Base-by-base conservation (phyloP, 2,329 filamentous ascomycete species). In the Akanthomyces uredinophilus region DNA sequence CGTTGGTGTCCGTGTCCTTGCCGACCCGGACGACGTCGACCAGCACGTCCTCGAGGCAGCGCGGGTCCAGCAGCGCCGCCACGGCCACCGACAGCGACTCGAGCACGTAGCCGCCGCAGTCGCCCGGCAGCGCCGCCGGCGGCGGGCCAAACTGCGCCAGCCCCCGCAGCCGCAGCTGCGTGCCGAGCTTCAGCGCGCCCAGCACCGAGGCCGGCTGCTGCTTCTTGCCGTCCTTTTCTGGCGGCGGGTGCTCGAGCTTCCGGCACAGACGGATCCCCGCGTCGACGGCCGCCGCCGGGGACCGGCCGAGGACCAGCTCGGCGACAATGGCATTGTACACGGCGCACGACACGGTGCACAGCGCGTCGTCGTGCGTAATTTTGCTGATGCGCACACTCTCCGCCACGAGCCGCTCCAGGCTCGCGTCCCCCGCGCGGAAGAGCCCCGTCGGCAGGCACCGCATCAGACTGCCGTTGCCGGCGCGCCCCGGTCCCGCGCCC, bases 391-490 rank as follows among this genome's bases (percentile, higher is more conserved):
- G 69, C 8, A 71, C 58, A 50, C 73, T 74, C 54, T 79, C 74
- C 1, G 51, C 47, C 4, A 75, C 53, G 5, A 74, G 22, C 35
- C 24, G 22, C 32, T 35, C 32, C 29, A 8, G 5, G n/a, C 43
- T 16, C 1, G 69, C 65, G 2, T 54, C 56, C 13, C 74, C 70
- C 0, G 16, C 22, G 35, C 72, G 70, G 56, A 81, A 79, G 16
- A 80, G 65, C 0, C 69, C 79, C 0, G 78, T 81, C 0, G 79
- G 74, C 1, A 81, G 70, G 64, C 79, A 81, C 4, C 79, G 72
- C 79, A 81, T 81, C 64, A 81, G 65, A 41, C 74, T 78, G 5
- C 79, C 78, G 59, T 81, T 81, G 16, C 79, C 79, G 0, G 76
- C 75, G 7, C 65, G 66, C 3, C 74, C 77, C 2, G 64, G 52